Conservation (phyloP, 83 land plant genomes). For the Diphasiastrum complanatum region DNA sequence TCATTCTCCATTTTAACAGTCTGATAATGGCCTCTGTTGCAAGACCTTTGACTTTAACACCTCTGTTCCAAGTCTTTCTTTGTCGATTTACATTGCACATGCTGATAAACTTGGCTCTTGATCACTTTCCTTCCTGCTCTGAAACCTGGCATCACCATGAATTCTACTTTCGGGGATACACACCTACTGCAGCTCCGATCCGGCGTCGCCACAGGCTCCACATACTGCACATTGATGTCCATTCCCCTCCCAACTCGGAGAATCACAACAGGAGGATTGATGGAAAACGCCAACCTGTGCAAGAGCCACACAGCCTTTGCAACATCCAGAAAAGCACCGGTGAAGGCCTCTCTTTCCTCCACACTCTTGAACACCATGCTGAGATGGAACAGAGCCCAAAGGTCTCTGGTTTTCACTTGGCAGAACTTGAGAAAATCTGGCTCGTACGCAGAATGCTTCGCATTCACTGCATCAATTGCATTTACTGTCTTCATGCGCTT, state of each 20-base stretch:
- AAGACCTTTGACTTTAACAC: too few relatives aligned
- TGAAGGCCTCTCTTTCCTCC: slow-evolving; percentile 29
- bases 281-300: slow-evolving; percentile 36
- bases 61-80: too few relatives aligned
- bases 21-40: too few relatives aligned
- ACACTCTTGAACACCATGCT: slow-evolving; percentile 29
- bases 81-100: slow-evolving; percentile 31
- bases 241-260: slow-evolving; percentile 33
- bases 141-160: slow-evolving; percentile 38
- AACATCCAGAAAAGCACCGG: slow-evolving; percentile 36
- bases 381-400: slow-evolving; percentile 35
- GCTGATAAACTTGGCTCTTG: slow-evolving; percentile 37
- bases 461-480: slow-evolving; percentile 26
- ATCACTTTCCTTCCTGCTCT: slow-evolving; percentile 27
- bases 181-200: slow-evolving; percentile 19
- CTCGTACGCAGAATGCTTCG: slow-evolving; percentile 15
- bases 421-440: too few relatives aligned
- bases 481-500: slow-evolving; percentile 31
- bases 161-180: slow-evolving; percentile 28
- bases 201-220: slow-evolving; percentile 24
- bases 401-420: slow-evolving; percentile 37
- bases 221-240: slow-evolving; percentile 20
- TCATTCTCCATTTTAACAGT: too few relatives aligned
- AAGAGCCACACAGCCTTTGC: slow-evolving; percentile 41
- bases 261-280: slow-evolving; percentile 27